Percentiles rank a stretch among this genome's conserved stretches.
Evolutionary conservation across 2,329 filamentous ascomycete genomes (phyloP).

Genomic region (Periconia sp.): DNA sequence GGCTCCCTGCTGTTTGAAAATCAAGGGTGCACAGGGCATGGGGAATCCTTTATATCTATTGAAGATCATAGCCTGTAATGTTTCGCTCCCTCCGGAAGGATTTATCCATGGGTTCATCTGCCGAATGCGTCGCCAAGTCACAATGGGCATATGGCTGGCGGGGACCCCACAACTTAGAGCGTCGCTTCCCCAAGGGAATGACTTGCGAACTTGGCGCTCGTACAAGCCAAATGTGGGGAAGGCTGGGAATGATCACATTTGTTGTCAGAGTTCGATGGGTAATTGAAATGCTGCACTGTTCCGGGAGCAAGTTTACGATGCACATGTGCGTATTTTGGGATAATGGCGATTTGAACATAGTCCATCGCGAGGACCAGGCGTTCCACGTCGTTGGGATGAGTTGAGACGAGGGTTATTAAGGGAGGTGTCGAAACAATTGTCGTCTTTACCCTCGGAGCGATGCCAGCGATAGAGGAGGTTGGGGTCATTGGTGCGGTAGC

Average conservation of each 20-base stretch:
- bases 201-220: background rate
- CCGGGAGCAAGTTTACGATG: no score
- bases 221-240: slow-evolving; percentile 10
- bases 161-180: slow-evolving; percentile 30
- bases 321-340: background rate
- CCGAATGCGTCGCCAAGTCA: slow-evolving; percentile 26
- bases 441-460: background rate
- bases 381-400: background rate
- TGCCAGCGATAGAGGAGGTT: background rate
- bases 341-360: no score
- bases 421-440: background rate
- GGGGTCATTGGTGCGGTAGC: background rate
- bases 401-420: background rate
- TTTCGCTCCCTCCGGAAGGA: slow-evolving; percentile 16
- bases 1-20: background rate
- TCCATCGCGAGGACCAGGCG: no score
- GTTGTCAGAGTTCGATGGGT: background rate
- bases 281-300: background rate
- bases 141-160: slow-evolving; percentile 13
- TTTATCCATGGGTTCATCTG: slow-evolving; percentile 28
- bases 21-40: slow-evolving; percentile 10
- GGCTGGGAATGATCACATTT: background rate
- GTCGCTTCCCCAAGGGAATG: background rate
- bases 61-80: slow-evolving; percentile 19
- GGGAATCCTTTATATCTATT: slow-evolving; percentile 22